Evolutionary conservation across 371 early-diverging fungal species (phyloP).

Genomic region (Apophysomyces trapeziformis): DNA sequence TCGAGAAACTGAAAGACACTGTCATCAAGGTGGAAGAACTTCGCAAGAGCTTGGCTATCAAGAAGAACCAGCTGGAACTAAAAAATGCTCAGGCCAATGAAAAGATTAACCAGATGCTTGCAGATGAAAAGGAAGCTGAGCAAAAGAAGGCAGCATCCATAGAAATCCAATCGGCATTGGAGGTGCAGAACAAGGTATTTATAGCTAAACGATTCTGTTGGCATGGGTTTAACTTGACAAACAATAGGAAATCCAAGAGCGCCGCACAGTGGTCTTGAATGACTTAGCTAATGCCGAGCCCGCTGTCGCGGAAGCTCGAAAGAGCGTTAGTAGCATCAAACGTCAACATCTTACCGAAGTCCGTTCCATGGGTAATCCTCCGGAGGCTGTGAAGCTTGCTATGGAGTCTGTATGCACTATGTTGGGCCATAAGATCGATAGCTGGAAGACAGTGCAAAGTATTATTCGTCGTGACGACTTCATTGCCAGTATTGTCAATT

Average conservation of each 20-base stretch:
- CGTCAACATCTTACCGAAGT: conserved; percentile 98
- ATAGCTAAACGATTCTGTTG: background rate
- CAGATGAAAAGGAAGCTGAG: conserved; percentile 96
- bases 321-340: conserved; percentile 93
- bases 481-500: conserved; percentile 96
- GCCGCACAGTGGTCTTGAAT: conserved; percentile 80
- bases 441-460: conserved; percentile 89
- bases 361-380: conserved; percentile 97
- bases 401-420: conserved; percentile 98
- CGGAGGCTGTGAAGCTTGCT: conserved; percentile 94
- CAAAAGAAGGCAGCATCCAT: conserved; percentile 86
- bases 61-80: conserved; percentile 85
- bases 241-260: conserved; percentile 73
- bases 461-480: conserved; percentile 97
- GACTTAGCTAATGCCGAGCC: conserved; percentile 97
- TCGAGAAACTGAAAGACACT: conserved; percentile 95
- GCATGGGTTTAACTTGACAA: background rate
- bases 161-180: conserved; percentile 80
- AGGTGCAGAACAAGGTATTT: conserved; percentile 66
- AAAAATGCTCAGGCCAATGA: conserved; percentile 94
- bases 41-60: conserved; percentile 85
- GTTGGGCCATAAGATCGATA: conserved; percentile 86
- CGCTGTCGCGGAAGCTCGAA: conserved; percentile 95
- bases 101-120: conserved; percentile 95
- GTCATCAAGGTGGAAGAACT: conserved; percentile 97